Percentiles rank a stretch among this genome's conserved stretches.
phyloP scores from a whole-genome alignment of 305 asterid genomes.

The Caryopteris hybrid region DNA sequence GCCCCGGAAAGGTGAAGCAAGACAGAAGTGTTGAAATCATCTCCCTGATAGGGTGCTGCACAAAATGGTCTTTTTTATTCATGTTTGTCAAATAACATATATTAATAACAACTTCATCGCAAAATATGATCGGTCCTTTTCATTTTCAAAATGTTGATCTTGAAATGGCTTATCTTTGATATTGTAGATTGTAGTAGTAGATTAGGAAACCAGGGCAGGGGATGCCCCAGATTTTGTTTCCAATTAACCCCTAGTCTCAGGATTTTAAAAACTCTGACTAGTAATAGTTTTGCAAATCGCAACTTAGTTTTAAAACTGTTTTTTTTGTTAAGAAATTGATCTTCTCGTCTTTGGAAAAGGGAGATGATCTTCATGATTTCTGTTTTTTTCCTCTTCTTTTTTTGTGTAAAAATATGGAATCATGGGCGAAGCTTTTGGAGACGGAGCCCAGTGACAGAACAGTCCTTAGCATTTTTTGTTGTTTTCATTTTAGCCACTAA shows the following conservation, averaged over 20 bases:
- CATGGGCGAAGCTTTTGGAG: slow-evolving; percentile 46
- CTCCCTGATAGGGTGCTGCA: slow-evolving; percentile 36
- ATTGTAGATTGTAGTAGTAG: slow-evolving; percentile 22
- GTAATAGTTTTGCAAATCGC: slow-evolving; percentile 25
- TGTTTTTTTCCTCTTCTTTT: not conserved
- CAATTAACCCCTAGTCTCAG: slow-evolving; percentile 40
- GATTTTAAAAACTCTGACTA: slow-evolving; percentile 57
- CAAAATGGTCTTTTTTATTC: slow-evolving; percentile 25
- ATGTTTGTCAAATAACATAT: slow-evolving; percentile 26
- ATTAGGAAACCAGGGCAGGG: slow-evolving; percentile 46
- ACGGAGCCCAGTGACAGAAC: slow-evolving; percentile 33
- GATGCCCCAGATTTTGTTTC: slow-evolving; percentile 47
- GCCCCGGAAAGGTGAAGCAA: slow-evolving; percentile 62
- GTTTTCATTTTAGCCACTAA: slow-evolving; percentile 4
- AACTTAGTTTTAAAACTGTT: slow-evolving; percentile 16
- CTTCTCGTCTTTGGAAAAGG: slow-evolving; percentile 50
- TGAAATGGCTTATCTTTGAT: slow-evolving; percentile 21
- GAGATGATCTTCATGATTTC: slow-evolving; percentile 20
- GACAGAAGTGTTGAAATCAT: slow-evolving; percentile 25
- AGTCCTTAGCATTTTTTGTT: not conserved
- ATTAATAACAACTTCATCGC: slow-evolving; percentile 11
- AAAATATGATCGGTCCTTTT: slow-evolving; percentile 2
- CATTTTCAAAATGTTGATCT: slow-evolving; percentile 27
- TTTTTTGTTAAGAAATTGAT: slow-evolving; percentile 19
- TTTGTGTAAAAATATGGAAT: slow-evolving; percentile 19